These are phyloP conservation scores for Lecanoromycetidae sp. DNA, from an alignment of 2,329 filamentous ascomycete genomes.

Conservation along the genomic window DNA sequence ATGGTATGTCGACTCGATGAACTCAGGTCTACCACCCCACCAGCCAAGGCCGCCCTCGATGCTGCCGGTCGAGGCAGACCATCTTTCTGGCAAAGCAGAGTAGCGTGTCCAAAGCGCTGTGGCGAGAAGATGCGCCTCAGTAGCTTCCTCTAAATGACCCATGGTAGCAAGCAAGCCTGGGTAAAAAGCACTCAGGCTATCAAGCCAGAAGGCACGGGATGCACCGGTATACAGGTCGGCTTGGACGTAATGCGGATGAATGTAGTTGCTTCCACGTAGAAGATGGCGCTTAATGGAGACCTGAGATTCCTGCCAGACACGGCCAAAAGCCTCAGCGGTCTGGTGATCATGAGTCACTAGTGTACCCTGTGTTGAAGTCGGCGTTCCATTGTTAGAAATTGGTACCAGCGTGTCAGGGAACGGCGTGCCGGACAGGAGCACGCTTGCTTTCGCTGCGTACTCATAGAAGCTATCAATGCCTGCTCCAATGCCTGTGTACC, in stretches of 20 bases:
- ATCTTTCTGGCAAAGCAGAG: conserved; percentile 84
- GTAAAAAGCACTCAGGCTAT: conserved; percentile 91
- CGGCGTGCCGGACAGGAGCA: conserved; percentile 68
- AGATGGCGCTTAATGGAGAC: conserved; percentile 79
- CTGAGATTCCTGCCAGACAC: conserved; percentile 75
- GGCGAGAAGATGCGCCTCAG: conserved; percentile 79
- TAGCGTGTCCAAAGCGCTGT: conserved; percentile 92
- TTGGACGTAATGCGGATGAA: conserved; percentile 88
- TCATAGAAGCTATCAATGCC: conserved; percentile 98
- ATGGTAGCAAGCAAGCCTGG: conserved; percentile 76
- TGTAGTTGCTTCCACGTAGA: conserved; percentile 61
- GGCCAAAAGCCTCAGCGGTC: conserved; percentile 64
- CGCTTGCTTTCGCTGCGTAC: conserved; percentile 89
- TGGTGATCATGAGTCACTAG: conserved; percentile 54
- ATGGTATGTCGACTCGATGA: conserved; percentile 93
- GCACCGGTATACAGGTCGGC: conserved; percentile 81
- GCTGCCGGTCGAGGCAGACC: conserved; percentile 72
- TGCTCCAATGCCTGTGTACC: conserved; percentile 87
- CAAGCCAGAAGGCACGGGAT: conserved; percentile 83
- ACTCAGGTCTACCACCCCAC: conserved; percentile 93
- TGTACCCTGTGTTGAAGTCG: not conserved
- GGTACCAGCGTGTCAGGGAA: conserved; percentile 28
- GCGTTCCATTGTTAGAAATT: conserved; percentile 21
- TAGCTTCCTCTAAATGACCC: conserved; percentile 81
- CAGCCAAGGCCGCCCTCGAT: conserved; percentile 80